These are phyloP conservation scores for Quillaja saponaria DNA, from an alignment of 306 rosid genomes.

Conservation along the genomic window DNA sequence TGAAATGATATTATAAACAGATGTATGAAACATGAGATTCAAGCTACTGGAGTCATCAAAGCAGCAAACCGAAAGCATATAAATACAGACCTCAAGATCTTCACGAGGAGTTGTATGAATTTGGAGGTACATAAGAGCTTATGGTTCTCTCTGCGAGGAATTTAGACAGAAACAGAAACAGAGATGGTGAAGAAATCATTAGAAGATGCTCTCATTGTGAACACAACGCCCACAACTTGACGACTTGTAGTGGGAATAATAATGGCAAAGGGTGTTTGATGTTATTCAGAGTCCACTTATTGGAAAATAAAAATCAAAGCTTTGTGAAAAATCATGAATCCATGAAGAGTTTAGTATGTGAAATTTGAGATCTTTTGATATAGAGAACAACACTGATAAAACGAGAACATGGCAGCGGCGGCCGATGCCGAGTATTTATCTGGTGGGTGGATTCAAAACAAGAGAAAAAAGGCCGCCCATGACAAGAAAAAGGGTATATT, in stretches of 20 bases:
- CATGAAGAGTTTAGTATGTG: conserved; percentile 39
- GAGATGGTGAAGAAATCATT: conserved; percentile 40
- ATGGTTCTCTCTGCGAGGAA: neutral
- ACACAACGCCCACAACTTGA: conserved; percentile 41
- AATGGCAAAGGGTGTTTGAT: conserved; percentile 34
- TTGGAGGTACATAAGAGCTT: neutral
- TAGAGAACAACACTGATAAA: neutral
- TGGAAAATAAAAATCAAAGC: conserved; percentile 28
- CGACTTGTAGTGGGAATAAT: conserved; percentile 32
- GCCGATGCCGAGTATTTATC: conserved; percentile 48
- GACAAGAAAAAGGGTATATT: conserved; percentile 48
- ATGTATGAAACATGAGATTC: no score
- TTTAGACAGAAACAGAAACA: neutral
- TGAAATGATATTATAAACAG: no score
- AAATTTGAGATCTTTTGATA: conserved; percentile 31
- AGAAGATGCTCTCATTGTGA: conserved; percentile 52
- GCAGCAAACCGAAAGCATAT: no score
- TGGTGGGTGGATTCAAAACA: conserved; percentile 41
- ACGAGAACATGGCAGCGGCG: neutral
- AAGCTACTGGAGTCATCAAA: no score
- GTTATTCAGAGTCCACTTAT: conserved; percentile 58
- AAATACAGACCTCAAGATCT: no score
- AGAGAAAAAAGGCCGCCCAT: conserved; percentile 35
- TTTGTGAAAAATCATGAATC: conserved; percentile 9
- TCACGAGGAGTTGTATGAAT: no score